Base-by-base conservation (phyloP, 2,329 filamentous ascomycete genomes). In the Sclerotinia glacialis region DNA sequence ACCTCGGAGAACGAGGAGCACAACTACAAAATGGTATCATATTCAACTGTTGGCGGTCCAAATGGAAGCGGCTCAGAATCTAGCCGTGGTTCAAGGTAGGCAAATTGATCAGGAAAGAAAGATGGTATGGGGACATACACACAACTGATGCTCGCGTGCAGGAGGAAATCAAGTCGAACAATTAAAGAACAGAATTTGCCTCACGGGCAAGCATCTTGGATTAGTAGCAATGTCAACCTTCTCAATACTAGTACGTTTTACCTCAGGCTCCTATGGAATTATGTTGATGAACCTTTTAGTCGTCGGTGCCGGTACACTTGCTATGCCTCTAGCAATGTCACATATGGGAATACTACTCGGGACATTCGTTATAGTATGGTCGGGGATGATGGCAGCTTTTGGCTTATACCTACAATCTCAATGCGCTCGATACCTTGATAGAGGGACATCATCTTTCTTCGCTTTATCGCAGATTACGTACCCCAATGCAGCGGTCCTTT, bases 401-500 rank as follows among this genome's bases (percentile, higher is more conserved):
- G 95, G 95, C 28, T 85, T 99, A 42, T 99, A 98, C 77, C 88
- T 99, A 8, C 95, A 99, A 78, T 90, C 93, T 44, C 88, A 91
- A 80, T 98, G 95, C 81, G 91, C 95, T 6, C 87, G 91, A 76
- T 99, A 99, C 77, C 83, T 99, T 70, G 95, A 98, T 71, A 86
- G 92, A 69, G 95, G 95, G 52, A 86, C 86, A 6, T 86, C 93
- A 0, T 97, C 93, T 46, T 99, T 99, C 80, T 97, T 97, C 76
- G 93, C 94, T n/a, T 82, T 99, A 21, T 97, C 93, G 18, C 94
- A 99, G 78, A 86, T 99, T 70, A 98, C 95, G 6, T 99, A 98
- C 74, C 95, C 95, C 1, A 97, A 97, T 77, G 93, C 94, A 2
- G 92, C 95, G 11, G 92, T 99, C 56, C 83, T 98, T 55, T 99